A percentile compares a stretch with the other conserved stretches of the same genome.
Evolutionary conservation across 208 protist species (phyloP).

Genomic region (Spongospora subterranea): DNA sequence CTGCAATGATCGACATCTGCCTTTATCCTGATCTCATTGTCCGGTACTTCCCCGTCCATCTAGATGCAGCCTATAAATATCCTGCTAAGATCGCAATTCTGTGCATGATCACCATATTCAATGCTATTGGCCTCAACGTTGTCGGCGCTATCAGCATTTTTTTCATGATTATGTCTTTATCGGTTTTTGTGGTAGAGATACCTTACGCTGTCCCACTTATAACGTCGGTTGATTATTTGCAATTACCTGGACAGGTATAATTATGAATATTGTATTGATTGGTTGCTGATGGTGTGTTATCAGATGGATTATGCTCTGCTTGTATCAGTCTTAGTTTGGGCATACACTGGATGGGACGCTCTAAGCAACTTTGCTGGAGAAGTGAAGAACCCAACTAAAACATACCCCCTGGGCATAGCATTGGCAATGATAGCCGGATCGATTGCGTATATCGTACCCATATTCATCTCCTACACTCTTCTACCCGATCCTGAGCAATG

Average conservation of each 20-base stretch:
- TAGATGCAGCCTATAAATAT: neutral
- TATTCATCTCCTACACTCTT: slow-evolving; percentile 13
- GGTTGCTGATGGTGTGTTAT: neutral
- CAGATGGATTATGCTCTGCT: neutral
- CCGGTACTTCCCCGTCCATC: neutral
- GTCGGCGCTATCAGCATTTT: neutral
- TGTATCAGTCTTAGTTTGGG: neutral
- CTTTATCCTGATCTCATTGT: slow-evolving; percentile 45
- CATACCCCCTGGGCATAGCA: slow-evolving; percentile 17
- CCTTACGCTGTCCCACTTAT: neutral
- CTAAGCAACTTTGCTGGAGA: slow-evolving; percentile 19
- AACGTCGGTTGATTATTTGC: neutral
- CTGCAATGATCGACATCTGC: slow-evolving; percentile 33
- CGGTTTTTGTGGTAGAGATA: slow-evolving; percentile 15
- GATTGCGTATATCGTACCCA: neutral
- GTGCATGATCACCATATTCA: neutral
- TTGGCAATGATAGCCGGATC: slow-evolving; percentile 33
- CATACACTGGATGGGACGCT: slow-evolving; percentile 26
- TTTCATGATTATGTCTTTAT: neutral
- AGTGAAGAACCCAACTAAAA: slow-evolving; percentile 35
- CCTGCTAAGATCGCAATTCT: slow-evolving; percentile 20
- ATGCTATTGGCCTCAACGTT: slow-evolving; percentile 51
- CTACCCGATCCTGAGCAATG: neutral
- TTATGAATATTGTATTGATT: neutral
- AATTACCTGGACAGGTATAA: neutral